Evolutionary conservation across 2,329 filamentous ascomycete genomes (phyloP).

Genomic region (Lachnellula willkommii): DNA sequence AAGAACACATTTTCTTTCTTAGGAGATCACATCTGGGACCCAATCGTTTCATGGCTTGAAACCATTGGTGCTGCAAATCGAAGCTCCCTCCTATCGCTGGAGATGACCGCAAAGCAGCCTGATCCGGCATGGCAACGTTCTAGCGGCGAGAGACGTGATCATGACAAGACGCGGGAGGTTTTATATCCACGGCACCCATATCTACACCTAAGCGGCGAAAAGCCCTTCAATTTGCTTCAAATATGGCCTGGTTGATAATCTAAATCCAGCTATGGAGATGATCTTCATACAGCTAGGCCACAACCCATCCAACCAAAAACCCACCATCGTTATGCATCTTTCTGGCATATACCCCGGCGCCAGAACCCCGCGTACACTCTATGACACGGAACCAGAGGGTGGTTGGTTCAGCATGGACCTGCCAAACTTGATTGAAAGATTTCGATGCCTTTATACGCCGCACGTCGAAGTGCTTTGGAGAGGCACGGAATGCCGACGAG

Average conservation of each 20-base stretch:
- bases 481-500: neutral
- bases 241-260: constrained; percentile 2
- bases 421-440: constrained; percentile 5
- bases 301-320: neutral
- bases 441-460: neutral
- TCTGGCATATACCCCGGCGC: neutral
- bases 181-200: constrained; percentile 5
- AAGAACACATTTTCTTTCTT: constrained; percentile 6
- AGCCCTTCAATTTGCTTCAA: too few species aligned
- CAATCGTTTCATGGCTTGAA: constrained; percentile 4
- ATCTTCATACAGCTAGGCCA: constrained; percentile 6
- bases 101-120: constrained; percentile 1
- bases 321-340: constrained; percentile 2
- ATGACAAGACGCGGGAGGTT: neutral
- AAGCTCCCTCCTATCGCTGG: constrained; percentile 1
- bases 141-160: constrained; percentile 1
- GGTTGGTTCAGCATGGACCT: constrained; percentile 6
- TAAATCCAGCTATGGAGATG: constrained; percentile 5
- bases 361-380: neutral
- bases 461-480: constrained; percentile 8
- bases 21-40: constrained; percentile 4
- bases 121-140: constrained; percentile 1
- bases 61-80: constrained; percentile 1
- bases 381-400: neutral
- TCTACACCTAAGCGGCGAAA: constrained; percentile 1